These are phyloP conservation scores for Graphium sp. DNA, from an alignment of 2,329 filamentous ascomycete genomes.

Conservation along the genomic window DNA sequence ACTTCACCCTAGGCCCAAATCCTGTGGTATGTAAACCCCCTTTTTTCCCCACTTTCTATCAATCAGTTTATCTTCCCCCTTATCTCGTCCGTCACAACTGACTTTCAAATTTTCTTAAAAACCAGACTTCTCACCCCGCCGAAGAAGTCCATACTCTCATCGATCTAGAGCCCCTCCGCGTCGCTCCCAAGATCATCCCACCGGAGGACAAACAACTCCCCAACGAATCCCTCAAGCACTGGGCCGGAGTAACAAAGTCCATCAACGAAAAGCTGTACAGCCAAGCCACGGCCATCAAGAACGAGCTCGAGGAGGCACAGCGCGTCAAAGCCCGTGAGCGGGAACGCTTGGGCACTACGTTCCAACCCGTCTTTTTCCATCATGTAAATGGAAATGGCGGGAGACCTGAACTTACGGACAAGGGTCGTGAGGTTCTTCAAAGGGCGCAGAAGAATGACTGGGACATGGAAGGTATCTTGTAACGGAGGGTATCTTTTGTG, in stretches of 20 bases:
- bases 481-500: slow-evolving; percentile 4
- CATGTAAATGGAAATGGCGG: slow-evolving; percentile 37
- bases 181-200: slow-evolving; percentile 64
- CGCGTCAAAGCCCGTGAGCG: slow-evolving; percentile 70
- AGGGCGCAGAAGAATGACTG: slow-evolving; percentile 35
- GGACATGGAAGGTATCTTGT: slow-evolving; percentile 27
- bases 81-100: neutral
- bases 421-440: slow-evolving; percentile 30
- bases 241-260: slow-evolving; percentile 73
- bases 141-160: slow-evolving; percentile 62
- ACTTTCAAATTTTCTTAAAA: slow-evolving; percentile 11
- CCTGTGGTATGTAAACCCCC: slow-evolving; percentile 34
- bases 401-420: slow-evolving; percentile 36
- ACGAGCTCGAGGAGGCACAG: slow-evolving; percentile 82
- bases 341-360: slow-evolving; percentile 50
- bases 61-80: neutral
- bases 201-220: slow-evolving; percentile 63
- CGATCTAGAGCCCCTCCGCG: slow-evolving; percentile 69
- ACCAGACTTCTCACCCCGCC: slow-evolving; percentile 24
- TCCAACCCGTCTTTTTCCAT: slow-evolving; percentile 79
- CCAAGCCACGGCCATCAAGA: slow-evolving; percentile 72
- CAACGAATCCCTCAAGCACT: slow-evolving; percentile 81
- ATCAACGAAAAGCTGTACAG: slow-evolving; percentile 71
- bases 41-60: neutral
- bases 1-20: slow-evolving; percentile 42